These are phyloP conservation scores for Tetraselmis chui DNA, from an alignment of 139 green algal species.

Conservation along the genomic window DNA sequence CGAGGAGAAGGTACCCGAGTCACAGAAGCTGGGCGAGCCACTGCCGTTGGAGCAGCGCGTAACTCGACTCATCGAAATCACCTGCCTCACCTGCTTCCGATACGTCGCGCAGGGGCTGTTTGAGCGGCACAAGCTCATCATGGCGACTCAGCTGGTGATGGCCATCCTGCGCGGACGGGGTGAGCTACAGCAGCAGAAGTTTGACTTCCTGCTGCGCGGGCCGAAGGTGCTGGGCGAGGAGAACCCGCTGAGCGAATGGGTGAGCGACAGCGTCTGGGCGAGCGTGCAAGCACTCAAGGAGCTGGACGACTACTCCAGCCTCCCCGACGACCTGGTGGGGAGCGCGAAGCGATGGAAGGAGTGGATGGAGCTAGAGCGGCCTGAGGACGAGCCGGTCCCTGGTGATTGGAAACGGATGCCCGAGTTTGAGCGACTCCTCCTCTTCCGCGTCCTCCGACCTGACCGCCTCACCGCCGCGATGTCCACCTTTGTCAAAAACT, in stretches of 20 bases:
- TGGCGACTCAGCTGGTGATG: slow-evolving; percentile 83
- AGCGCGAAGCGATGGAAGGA: slow-evolving; percentile 81
- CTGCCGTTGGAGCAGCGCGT: slow-evolving; percentile 58
- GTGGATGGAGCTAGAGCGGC: slow-evolving; percentile 80
- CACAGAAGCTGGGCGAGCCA: slow-evolving; percentile 26
- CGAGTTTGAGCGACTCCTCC: slow-evolving; percentile 73
- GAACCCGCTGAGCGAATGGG: slow-evolving; percentile 77
- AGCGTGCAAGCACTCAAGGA: slow-evolving; percentile 55
- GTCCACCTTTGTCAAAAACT: slow-evolving; percentile 66
- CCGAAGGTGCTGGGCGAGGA: slow-evolving; percentile 51
- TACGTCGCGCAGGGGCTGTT: slow-evolving; percentile 83
- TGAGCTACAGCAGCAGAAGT: slow-evolving; percentile 63
- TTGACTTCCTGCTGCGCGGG: slow-evolving; percentile 75
- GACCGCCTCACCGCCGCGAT: slow-evolving; percentile 81
- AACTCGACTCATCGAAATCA: slow-evolving; percentile 65
- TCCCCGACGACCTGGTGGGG: slow-evolving; percentile 79
- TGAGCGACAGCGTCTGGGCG: slow-evolving; percentile 52
- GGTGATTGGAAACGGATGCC: slow-evolving; percentile 88
- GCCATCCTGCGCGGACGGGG: slow-evolving; percentile 57
- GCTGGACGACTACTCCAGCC: slow-evolving; percentile 68
- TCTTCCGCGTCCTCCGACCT: slow-evolving; percentile 74
- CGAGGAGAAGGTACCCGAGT: slow-evolving; percentile 17
- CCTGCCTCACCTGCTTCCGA: slow-evolving; percentile 57
- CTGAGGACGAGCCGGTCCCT: slow-evolving; percentile 80
- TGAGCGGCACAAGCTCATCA: slow-evolving; percentile 89